Evolutionary conservation across 352 stramenopile genomes (phyloP).

Genomic region (Globisporangium rhizosaccharum): DNA sequence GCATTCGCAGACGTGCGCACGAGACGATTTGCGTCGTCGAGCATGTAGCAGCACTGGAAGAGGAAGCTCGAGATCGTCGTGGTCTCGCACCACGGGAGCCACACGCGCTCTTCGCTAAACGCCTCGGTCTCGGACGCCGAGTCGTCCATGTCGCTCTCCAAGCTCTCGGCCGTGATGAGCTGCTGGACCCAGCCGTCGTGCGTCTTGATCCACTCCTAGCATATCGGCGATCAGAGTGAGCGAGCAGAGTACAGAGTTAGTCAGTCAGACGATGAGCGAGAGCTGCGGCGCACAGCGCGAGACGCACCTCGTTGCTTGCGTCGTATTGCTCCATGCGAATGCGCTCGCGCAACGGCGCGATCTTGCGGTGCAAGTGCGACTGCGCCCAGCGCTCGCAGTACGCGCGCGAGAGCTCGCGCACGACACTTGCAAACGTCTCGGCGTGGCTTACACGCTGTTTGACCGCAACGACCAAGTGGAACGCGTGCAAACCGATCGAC

Average conservation of each 20-base stretch:
- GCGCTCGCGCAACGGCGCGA: constrained; percentile 54
- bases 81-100: constrained; percentile 82
- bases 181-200: constrained; percentile 79
- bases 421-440: constrained; percentile 45
- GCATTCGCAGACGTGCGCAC: constrained; percentile 36
- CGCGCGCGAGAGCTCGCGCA: constrained; percentile 46
- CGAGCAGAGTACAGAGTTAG: not conserved
- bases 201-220: constrained; percentile 47
- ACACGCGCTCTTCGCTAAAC: constrained; percentile 69
- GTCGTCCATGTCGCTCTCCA: constrained; percentile 29
- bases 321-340: constrained; percentile 66
- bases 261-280: not conserved
- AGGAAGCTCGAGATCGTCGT: constrained; percentile 79
- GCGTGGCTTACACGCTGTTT: constrained; percentile 31
- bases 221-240: not conserved
- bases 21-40: constrained; percentile 77
- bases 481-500: constrained; percentile 43
- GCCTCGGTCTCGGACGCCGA: constrained; percentile 35
- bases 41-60: constrained; percentile 76
- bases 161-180: constrained; percentile 42
- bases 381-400: constrained; percentile 72
- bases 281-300: too few species aligned
- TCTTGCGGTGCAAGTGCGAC: constrained; percentile 50
- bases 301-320: constrained; percentile 65
- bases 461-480: constrained; percentile 50